Conservation (phyloP, 2,329 filamentous ascomycete species). For the Fusarium protoensiforme region DNA sequence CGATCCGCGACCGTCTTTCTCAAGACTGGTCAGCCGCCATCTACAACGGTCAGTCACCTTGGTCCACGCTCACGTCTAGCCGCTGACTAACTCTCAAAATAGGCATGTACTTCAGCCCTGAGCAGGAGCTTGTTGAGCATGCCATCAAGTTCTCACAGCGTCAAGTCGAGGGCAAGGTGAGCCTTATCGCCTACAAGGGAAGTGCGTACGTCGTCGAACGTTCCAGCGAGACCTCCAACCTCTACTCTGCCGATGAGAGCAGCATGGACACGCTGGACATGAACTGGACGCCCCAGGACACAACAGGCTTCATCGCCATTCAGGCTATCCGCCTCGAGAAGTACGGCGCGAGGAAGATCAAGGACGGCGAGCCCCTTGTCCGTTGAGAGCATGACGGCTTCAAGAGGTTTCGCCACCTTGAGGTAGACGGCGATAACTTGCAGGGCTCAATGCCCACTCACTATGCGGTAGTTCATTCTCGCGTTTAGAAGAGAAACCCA, state of each 20-base stretch:
- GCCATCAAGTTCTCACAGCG: slow-evolving; percentile 70
- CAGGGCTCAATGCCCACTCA: neutral
- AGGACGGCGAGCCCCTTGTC: slow-evolving; percentile 52
- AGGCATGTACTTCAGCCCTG: slow-evolving; percentile 64
- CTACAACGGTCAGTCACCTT: slow-evolving; percentile 40
- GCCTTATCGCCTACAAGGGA: slow-evolving; percentile 58
- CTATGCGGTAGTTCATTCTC: neutral
- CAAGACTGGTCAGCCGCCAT: slow-evolving; percentile 59
- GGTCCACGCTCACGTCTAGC: neutral
- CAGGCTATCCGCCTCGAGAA: slow-evolving; percentile 57
- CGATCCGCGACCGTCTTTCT: slow-evolving; percentile 63
- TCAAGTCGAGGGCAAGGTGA: slow-evolving; percentile 51
- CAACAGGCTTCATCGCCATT: slow-evolving; percentile 68
- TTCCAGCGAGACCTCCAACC: slow-evolving; percentile 57
- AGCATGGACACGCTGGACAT: slow-evolving; percentile 65
- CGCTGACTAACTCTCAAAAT: neutral
- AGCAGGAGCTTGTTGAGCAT: slow-evolving; percentile 68
- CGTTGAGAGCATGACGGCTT: neutral
- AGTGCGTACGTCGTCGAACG: slow-evolving; percentile 59
- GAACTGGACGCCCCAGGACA: slow-evolving; percentile 76
- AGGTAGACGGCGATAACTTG: neutral
- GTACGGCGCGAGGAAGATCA: slow-evolving; percentile 47
- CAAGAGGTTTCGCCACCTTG: slow-evolving; percentile 3
- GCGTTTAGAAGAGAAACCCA: neutral
- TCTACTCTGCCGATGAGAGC: slow-evolving; percentile 62